Conservation (phyloP, 2,329 filamentous ascomycete genomes). For the Clonostachys chloroleuca region DNA sequence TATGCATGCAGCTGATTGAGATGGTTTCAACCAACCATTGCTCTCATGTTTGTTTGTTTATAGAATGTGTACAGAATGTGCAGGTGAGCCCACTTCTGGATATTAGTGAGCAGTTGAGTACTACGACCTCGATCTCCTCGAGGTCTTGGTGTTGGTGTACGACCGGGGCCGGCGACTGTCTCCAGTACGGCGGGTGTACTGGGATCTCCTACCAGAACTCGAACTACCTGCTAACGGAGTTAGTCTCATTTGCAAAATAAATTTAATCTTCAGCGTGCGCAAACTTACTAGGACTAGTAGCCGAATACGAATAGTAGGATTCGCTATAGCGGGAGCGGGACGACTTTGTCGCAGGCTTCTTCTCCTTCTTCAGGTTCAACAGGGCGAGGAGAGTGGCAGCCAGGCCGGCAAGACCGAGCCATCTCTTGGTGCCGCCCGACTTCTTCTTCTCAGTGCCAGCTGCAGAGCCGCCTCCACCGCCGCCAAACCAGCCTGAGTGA, state of each 20-base stretch:
- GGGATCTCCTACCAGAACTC: conserved; percentile 20
- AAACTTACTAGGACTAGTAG: conserved; percentile 47
- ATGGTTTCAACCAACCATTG: too few relatives aligned
- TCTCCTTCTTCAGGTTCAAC: conserved; percentile 49
- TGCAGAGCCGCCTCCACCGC: conserved; percentile 29
- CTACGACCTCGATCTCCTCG: not conserved
- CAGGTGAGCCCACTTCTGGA: too few relatives aligned
- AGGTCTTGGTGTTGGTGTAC: conserved; percentile 13
- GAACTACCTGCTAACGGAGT: conserved; percentile 10
- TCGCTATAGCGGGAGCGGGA: conserved; percentile 45
- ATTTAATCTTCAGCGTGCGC: not conserved
- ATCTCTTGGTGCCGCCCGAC: conserved; percentile 34
- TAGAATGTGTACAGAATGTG: too few relatives aligned
- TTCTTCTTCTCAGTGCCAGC: conserved; percentile 38
- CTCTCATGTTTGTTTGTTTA: too few relatives aligned
- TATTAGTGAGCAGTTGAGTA: too few relatives aligned
- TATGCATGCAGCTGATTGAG: too few relatives aligned
- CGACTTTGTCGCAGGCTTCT: conserved; percentile 34
- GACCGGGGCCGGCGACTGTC: conserved; percentile 21
- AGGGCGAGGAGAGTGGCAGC: conserved; percentile 47
- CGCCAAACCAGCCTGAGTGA: conserved; percentile 53
- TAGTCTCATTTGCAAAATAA: not conserved
- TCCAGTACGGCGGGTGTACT: conserved; percentile 22
- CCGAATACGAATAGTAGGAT: conserved; percentile 49
- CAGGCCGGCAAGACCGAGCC: conserved; percentile 47